Percentiles rank a stretch among this genome's conserved stretches.
Conservation (phyloP, 306 rosid species). For the Medicago ruthenica region DNA sequence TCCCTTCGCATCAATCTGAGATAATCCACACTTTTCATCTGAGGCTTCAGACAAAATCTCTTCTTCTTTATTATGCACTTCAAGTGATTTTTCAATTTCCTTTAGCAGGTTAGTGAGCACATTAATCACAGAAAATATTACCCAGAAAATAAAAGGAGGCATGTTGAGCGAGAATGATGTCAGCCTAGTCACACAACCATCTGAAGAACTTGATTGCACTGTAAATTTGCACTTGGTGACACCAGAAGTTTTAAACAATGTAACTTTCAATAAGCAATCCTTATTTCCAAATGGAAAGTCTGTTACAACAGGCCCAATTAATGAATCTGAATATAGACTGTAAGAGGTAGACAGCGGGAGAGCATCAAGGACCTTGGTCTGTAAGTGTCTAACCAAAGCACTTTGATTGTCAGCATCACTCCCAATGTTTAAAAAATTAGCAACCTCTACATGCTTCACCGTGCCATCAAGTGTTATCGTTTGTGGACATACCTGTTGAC, state of each 20-base stretch:
- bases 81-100: constrained; percentile 60
- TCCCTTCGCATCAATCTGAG: constrained; percentile 49
- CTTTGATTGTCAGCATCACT: constrained; percentile 50
- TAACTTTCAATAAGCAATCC: constrained; percentile 60
- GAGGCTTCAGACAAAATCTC: constrained; percentile 43
- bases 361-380: constrained; percentile 69
- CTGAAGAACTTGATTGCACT: constrained; percentile 59
- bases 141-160: constrained; percentile 79
- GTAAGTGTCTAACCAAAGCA: constrained; percentile 56
- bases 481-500: constrained; percentile 71
- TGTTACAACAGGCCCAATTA: constrained; percentile 50
- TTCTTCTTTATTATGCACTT: constrained; percentile 44
- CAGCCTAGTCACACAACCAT: constrained; percentile 50
- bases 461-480: constrained; percentile 65
- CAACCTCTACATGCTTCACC: constrained; percentile 64
- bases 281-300: constrained; percentile 60
- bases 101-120: constrained; percentile 52
- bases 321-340: constrained; percentile 50
- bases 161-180: constrained; percentile 72
- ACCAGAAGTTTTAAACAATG: constrained; percentile 75
- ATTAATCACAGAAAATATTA: constrained; percentile 63
- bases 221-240: constrained; percentile 59
- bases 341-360: constrained; percentile 68
- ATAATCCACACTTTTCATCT: constrained; percentile 46
- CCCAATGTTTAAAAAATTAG: constrained; percentile 58